phyloP scores from a whole-genome alignment of 2,329 filamentous ascomycete genomes.

The Basipetospora chlamydospora region DNA sequence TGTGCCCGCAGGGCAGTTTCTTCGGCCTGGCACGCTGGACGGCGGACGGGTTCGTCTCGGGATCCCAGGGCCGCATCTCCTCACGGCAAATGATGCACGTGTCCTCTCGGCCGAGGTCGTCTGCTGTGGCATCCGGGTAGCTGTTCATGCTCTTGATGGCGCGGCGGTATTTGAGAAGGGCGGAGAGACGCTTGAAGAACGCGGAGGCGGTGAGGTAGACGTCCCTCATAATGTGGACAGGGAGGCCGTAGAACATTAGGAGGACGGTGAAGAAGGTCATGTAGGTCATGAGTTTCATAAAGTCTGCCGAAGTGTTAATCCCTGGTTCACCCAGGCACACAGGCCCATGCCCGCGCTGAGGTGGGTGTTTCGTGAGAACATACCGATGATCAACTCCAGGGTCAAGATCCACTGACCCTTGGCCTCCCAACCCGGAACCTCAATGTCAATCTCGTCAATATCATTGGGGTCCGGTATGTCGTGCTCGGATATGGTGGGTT shows the following conservation, averaged over 20 bases:
- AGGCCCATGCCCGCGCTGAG: too few relatives aligned
- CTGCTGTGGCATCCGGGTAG: slow-evolving; percentile 79
- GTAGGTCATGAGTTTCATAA: slow-evolving; percentile 82
- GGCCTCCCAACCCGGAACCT: slow-evolving; percentile 90
- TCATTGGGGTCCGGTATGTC: slow-evolving; percentile 57
- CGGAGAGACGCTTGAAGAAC: slow-evolving; percentile 77
- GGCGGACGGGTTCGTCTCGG: slow-evolving; percentile 42
- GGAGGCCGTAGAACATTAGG: slow-evolving; percentile 83
- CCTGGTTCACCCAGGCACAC: too few relatives aligned
- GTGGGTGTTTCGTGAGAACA: slow-evolving; percentile 16
- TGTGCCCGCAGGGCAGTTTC: slow-evolving; percentile 91
- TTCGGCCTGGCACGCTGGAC: slow-evolving; percentile 81
- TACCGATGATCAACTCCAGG: slow-evolving; percentile 70
- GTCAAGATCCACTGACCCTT: slow-evolving; percentile 89
- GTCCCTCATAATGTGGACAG: slow-evolving; percentile 92
- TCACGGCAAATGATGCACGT: slow-evolving; percentile 97
- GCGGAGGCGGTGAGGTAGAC: slow-evolving; percentile 88
- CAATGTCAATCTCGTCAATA: slow-evolving; percentile 84
- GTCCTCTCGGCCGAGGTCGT: slow-evolving; percentile 74
- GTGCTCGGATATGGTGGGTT: slow-evolving; percentile 29
- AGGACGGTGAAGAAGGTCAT: slow-evolving; percentile 86
- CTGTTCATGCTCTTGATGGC: slow-evolving; percentile 90
- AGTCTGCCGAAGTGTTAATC: slow-evolving; percentile 39
- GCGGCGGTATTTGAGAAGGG: slow-evolving; percentile 78
- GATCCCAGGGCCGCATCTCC: slow-evolving; percentile 75